Evolutionary conservation across 139 green algal species (phyloP).

Genomic region (Mychonastes homosphaera): DNA sequence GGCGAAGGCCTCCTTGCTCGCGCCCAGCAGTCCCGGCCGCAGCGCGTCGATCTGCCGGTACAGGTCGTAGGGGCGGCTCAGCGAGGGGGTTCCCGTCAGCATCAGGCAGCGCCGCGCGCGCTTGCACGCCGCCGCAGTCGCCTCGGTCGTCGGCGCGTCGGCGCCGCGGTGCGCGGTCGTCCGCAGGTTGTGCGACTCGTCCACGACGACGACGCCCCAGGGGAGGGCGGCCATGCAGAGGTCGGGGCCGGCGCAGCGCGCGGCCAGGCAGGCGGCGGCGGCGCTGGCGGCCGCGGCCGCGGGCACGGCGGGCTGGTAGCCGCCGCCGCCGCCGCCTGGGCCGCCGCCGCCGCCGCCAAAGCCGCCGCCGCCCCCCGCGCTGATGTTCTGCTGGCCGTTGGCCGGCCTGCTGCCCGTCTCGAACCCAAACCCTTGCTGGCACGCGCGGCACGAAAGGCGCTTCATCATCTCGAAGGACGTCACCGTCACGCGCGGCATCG

Average conservation of each 20-base stretch:
- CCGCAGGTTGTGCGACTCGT: conserved; percentile 76
- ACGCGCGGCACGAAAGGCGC: conserved; percentile 59
- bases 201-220: conserved; percentile 69
- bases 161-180: conserved; percentile 34
- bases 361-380: conserved; percentile 1
- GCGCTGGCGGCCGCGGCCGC: background rate
- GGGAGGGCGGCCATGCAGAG: conserved; percentile 59
- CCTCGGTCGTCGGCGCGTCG: conserved; percentile 65
- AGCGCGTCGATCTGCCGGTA: conserved; percentile 67
- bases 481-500: conserved; percentile 46
- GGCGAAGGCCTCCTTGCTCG: conserved; percentile 63
- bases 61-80: conserved; percentile 78
- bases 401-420: no score
- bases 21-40: conserved; percentile 60
- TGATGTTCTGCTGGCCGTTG: background rate
- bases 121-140: conserved; percentile 23
- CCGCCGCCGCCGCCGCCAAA: background rate
- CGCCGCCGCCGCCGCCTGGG: conserved; percentile 3
- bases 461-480: conserved; percentile 83
- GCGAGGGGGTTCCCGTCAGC: conserved; percentile 78
- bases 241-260: conserved; percentile 6
- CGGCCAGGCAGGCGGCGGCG: conserved; percentile 1
- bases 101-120: conserved; percentile 50
- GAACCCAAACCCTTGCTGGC: no score
- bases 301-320: background rate